Conservation (phyloP, 108 stramenopile genomes). For the Thalassiosira profunda region DNA sequence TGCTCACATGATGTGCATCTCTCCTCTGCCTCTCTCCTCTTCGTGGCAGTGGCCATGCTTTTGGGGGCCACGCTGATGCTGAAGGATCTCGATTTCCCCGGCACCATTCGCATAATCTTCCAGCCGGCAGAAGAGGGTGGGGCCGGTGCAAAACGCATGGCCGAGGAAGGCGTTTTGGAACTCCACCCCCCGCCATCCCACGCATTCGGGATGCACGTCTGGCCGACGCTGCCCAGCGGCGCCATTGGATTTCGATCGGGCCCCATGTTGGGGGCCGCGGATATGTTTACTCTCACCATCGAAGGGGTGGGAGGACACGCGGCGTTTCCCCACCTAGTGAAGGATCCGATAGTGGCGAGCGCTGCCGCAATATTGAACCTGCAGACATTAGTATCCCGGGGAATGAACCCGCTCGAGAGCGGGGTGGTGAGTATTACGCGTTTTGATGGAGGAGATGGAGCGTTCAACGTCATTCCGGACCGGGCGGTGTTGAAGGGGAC, state of each 20-base stretch:
- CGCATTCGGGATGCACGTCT: slow-evolving; percentile 90
- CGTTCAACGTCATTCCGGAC: slow-evolving; percentile 85
- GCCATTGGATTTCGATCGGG: slow-evolving; percentile 80
- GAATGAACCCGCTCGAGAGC: slow-evolving; percentile 71
- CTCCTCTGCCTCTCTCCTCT: too few relatives aligned
- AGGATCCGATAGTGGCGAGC: slow-evolving; percentile 89
- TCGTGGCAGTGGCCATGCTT: slow-evolving; percentile 88
- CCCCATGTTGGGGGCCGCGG: slow-evolving; percentile 82
- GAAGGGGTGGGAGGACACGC: slow-evolving; percentile 95
- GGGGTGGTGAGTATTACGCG: slow-evolving; percentile 78
- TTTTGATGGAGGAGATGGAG: slow-evolving; percentile 72
- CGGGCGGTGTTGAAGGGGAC: slow-evolving; percentile 79
- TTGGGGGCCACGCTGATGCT: slow-evolving; percentile 84
- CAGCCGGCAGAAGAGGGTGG: slow-evolving; percentile 95
- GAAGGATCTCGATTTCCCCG: slow-evolving; percentile 65
- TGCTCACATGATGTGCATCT: too few relatives aligned
- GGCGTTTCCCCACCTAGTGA: slow-evolving; percentile 87
- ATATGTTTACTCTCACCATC: slow-evolving; percentile 82
- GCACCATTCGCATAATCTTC: slow-evolving; percentile 90
- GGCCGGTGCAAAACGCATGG: slow-evolving; percentile 90
- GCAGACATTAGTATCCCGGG: slow-evolving; percentile 87
- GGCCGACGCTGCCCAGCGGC: slow-evolving; percentile 67
- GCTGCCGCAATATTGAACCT: slow-evolving; percentile 83
- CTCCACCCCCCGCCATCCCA: slow-evolving; percentile 59
- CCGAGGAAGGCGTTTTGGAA: slow-evolving; percentile 84